Conservation (phyloP, 2,329 filamentous ascomycete species). For the Cladosporium halotolerans region DNA sequence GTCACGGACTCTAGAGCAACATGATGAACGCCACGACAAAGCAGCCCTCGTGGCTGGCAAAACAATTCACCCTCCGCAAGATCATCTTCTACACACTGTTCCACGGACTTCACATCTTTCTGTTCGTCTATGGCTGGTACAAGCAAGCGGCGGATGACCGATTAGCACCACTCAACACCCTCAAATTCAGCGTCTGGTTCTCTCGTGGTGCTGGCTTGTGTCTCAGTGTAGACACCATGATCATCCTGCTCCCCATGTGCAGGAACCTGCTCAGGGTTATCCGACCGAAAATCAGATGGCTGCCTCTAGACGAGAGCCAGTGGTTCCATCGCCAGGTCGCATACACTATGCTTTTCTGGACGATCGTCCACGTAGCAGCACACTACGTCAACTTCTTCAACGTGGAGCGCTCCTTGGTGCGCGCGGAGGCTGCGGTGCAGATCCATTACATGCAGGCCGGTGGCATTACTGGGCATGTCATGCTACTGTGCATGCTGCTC, state of each 20-base stretch:
- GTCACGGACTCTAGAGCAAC: no score
- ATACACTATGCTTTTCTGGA: slow-evolving; percentile 81
- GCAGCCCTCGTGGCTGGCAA: slow-evolving; percentile 26
- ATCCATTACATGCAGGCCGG: slow-evolving; percentile 88
- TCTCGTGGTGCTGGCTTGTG: slow-evolving; percentile 88
- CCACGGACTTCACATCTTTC: slow-evolving; percentile 31
- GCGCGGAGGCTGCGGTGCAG: slow-evolving; percentile 72
- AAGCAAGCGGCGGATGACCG: slow-evolving; percentile 65
- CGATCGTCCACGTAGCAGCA: slow-evolving; percentile 64
- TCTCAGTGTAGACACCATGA: slow-evolving; percentile 72
- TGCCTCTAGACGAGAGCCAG: slow-evolving; percentile 91
- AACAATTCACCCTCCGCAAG: slow-evolving; percentile 31
- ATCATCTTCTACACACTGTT: slow-evolving; percentile 32
- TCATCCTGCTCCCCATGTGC: slow-evolving; percentile 93
- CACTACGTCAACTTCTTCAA: slow-evolving; percentile 99
- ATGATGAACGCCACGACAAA: background rate
- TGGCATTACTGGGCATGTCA: slow-evolving; percentile 91
- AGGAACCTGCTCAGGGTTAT: slow-evolving; percentile 79
- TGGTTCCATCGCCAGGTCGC: slow-evolving; percentile 97
- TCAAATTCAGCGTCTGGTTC: slow-evolving; percentile 89
- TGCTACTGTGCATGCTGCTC: slow-evolving; percentile 97
- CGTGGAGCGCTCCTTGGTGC: slow-evolving; percentile 77
- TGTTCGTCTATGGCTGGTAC: slow-evolving; percentile 35
- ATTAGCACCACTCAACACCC: slow-evolving; percentile 70
- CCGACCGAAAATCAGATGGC: slow-evolving; percentile 76